Base-by-base conservation (phyloP, 2,329 filamentous ascomycete genomes). In the Leptoxyphium fumago region DNA sequence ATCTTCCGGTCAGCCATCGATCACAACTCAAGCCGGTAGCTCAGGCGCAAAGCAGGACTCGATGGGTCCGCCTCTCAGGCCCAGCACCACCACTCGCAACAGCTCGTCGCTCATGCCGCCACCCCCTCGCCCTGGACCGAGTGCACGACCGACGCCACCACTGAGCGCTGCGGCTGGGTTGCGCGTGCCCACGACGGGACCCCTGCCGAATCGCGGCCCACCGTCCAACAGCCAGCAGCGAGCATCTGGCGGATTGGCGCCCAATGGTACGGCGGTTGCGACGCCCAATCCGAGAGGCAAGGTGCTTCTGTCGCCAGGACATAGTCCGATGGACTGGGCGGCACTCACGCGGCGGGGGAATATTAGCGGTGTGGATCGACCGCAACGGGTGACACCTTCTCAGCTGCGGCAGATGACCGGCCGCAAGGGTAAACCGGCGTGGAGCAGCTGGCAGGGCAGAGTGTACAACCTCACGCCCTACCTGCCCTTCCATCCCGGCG, bases 401-500 rank as follows among this genome's bases (percentile, higher is more conserved):
- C 77, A 85, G 72, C 72, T 98, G 10, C 82, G 80, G 59, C 64
- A 69, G 34, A 79, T 86, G 64, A 93, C 84, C 34, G 89, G 89
- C 0, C 77, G 89, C 28, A 84, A 82, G 58, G 86, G 86, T 8
- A 62, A 60, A 42, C 84, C 94, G 55, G 86, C 88, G 0, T 98
- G 91, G 91, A 93, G 83, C 47, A 84, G 78, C 1, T 80, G 94
- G 48, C 82, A 85, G 47, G 88, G 89, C 1, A 83, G 84, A 56
- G 89, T 96, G 26, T 98, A 96, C 66, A 96, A 96, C 57, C 80
- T 98, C 46, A 82, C 81, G 0, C 86, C 89, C 0, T 98, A 96
- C 59, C 61, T 87, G 30, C 79, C 83, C 1, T 98, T 87, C 59
- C 91, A 98, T 61, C 91, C 91, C 0, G 91, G 91, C 17, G 91